A percentile compares a stretch with the other conserved stretches of the same genome.
Conservation (phyloP, 768 basidiomycete genomes). For the Mycena albidolilacea region DNA sequence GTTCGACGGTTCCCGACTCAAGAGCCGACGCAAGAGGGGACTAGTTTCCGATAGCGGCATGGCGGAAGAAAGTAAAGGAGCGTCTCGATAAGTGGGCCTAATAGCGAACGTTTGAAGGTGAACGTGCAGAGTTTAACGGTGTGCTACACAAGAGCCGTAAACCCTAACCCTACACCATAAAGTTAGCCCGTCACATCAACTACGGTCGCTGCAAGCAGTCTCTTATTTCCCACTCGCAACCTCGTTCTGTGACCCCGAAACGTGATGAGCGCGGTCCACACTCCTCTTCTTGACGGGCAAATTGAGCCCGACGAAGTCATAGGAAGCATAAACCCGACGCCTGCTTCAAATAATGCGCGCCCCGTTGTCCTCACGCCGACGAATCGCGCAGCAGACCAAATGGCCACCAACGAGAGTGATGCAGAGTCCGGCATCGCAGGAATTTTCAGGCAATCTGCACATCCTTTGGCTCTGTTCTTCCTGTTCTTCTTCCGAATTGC, state of each 20-base stretch:
- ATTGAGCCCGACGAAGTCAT: constrained; percentile 88
- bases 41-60: constrained; percentile 41
- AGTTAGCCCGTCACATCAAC: too few relatives aligned
- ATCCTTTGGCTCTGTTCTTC: constrained; percentile 88
- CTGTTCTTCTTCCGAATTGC: constrained; percentile 90
- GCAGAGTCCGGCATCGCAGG: constrained; percentile 87
- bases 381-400: constrained; percentile 54
- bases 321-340: constrained; percentile 39
- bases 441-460: constrained; percentile 86
- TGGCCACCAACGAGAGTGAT: constrained; percentile 72
- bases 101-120: constrained; percentile 22
- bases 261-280: constrained; percentile 67
- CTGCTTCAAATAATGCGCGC: constrained; percentile 51
- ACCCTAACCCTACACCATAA: too few relatives aligned
- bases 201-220: too few relatives aligned
- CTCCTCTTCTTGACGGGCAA: constrained; percentile 80
- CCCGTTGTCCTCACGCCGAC: constrained; percentile 75
- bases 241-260: background rate
- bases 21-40: constrained; percentile 36
- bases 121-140: constrained; percentile 9
- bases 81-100: background rate
- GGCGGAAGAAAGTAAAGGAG: background rate
- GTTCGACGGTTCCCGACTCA: background rate
- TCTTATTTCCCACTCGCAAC: too few relatives aligned
- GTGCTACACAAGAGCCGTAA: too few relatives aligned